phyloP scores from a whole-genome alignment of 805 yeast species.

The Jamesozyma jinghongensis region DNA sequence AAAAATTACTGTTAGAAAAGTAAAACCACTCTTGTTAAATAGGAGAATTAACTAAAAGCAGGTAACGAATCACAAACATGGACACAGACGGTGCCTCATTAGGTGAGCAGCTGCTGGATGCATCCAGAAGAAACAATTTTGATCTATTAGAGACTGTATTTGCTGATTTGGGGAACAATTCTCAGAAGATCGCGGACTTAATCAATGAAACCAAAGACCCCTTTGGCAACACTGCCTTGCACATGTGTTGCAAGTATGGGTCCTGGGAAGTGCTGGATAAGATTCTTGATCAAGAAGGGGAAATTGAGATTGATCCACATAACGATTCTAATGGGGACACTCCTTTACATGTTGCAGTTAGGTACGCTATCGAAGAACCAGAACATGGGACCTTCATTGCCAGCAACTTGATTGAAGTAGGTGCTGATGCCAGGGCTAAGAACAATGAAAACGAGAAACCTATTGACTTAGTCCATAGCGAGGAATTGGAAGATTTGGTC shows the following conservation, averaged over 20 bases:
- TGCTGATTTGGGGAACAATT: constrained; percentile 32
- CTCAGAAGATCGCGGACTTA: constrained; percentile 34
- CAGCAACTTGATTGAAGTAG: constrained; percentile 82
- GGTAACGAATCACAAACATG: constrained; percentile 4
- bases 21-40: too few relatives aligned
- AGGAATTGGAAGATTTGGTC: constrained; percentile 46
- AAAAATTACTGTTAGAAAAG: not conserved
- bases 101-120: constrained; percentile 73
- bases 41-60: too few relatives aligned
- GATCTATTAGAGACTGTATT: constrained; percentile 59
- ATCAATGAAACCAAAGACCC: constrained; percentile 69
- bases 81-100: constrained; percentile 60
- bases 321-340: constrained; percentile 68
- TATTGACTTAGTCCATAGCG: constrained; percentile 51
- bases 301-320: constrained; percentile 79
- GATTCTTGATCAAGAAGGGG: constrained; percentile 69
- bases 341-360: constrained; percentile 81
- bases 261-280: constrained; percentile 78
- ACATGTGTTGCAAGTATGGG: constrained; percentile 73
- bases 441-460: constrained; percentile 67
- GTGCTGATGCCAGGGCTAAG: constrained; percentile 64
- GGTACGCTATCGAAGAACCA: constrained; percentile 67
- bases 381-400: constrained; percentile 74
- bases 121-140: constrained; percentile 79
- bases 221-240: constrained; percentile 72